Conservation (phyloP, 116 monocot genomes). For the Papilionanthe hybrid region DNA sequence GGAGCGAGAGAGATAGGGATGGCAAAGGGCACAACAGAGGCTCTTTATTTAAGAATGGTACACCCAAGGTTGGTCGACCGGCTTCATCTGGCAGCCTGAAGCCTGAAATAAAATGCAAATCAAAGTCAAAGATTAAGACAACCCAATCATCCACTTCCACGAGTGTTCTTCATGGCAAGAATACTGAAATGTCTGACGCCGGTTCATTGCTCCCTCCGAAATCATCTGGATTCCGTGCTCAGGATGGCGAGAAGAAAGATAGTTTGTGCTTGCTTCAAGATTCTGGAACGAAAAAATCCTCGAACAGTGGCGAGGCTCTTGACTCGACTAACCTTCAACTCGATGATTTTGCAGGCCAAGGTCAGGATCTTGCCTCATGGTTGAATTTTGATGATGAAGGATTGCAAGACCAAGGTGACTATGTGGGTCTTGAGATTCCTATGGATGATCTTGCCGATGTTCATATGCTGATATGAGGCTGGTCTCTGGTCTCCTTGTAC, state of each 20-base stretch:
- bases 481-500: background rate
- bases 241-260: background rate
- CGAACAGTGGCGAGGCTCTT: constrained; percentile 19
- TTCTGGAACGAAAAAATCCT: constrained; percentile 9
- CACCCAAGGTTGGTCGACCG: constrained; percentile 27
- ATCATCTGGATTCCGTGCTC: too few relatives aligned
- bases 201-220: too few relatives aligned
- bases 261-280: background rate
- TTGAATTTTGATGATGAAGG: constrained; percentile 48
- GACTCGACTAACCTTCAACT: constrained; percentile 29
- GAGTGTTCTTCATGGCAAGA: constrained; percentile 20
- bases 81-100: constrained; percentile 27
- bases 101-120: constrained; percentile 46
- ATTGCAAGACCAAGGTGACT: constrained; percentile 53
- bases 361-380: constrained; percentile 50
- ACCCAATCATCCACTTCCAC: constrained; percentile 32
- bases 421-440: constrained; percentile 54
- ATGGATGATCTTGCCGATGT: constrained; percentile 59
- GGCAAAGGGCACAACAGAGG: constrained; percentile 35
- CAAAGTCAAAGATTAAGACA: constrained; percentile 46
- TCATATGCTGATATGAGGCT: constrained; percentile 26
- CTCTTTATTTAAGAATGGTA: constrained; percentile 17
- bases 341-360: constrained; percentile 35
- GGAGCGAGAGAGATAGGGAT: constrained; percentile 56
- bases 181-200: background rate